Conservation (phyloP, 2,329 filamentous ascomycete genomes). For the Tolypocladium sp. region DNA sequence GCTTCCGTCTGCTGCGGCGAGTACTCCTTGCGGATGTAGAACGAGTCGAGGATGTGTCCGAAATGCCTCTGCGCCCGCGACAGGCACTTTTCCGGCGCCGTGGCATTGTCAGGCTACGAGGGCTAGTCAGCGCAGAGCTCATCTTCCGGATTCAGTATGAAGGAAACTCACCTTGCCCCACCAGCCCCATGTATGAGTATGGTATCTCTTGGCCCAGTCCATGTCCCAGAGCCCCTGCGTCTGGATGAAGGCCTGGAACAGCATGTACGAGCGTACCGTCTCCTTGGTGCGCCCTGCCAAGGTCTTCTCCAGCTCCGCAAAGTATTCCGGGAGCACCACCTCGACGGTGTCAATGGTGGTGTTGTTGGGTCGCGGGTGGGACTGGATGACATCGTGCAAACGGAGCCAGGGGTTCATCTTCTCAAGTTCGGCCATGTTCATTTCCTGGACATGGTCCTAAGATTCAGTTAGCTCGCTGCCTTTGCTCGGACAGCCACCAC, state of each 20-base stretch:
- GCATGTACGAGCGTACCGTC: constrained; percentile 6
- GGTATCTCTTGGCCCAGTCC: not conserved
- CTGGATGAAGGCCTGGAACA: constrained; percentile 10
- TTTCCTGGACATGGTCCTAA: not conserved
- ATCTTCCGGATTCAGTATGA: no score
- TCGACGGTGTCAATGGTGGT: not conserved
- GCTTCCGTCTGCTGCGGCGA: not conserved
- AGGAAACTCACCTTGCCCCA: no score
- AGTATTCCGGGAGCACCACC: constrained; percentile 5
- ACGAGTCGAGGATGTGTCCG: constrained; percentile 2
- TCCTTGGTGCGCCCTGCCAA: not conserved
- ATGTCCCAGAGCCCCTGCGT: constrained; percentile 4
- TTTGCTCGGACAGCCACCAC: no score
- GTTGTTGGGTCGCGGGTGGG: not conserved
- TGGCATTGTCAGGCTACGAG: not conserved
- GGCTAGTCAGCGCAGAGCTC: no score
- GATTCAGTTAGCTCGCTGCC: not conserved
- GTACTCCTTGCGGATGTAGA: constrained; percentile 1
- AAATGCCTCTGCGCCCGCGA: constrained; percentile 3
- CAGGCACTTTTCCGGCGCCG: not conserved
- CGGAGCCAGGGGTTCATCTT: not conserved
- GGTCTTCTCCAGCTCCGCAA: not conserved
- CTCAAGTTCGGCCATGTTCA: not conserved
- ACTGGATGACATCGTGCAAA: not conserved
- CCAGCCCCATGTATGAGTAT: no score